Percentiles rank a stretch among this genome's conserved stretches.
Evolutionary conservation across 2,329 filamentous ascomycete genomes (phyloP).

Genomic region (Penicillium sp.): DNA sequence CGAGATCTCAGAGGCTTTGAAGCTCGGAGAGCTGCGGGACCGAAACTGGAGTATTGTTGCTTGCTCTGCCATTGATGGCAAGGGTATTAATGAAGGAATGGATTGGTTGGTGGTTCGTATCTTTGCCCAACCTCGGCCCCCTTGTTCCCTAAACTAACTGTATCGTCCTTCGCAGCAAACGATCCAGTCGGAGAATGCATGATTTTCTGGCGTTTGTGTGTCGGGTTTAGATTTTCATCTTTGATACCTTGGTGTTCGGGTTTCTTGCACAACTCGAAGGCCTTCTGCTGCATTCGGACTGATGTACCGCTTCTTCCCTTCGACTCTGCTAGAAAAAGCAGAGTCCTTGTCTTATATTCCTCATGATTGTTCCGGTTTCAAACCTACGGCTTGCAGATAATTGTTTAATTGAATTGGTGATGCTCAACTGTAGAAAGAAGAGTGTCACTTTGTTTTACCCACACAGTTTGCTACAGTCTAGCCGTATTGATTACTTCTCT

Average conservation of each 20-base stretch:
- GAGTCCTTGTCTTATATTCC: conserved; percentile 39
- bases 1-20: conserved; percentile 91
- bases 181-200: conserved; percentile 46
- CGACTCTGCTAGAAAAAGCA: conserved; percentile 21
- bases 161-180: conserved; percentile 37
- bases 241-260: conserved; percentile 28
- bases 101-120: conserved; percentile 87
- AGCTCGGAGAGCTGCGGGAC: conserved; percentile 85
- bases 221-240: conserved; percentile 32
- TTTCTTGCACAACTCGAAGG: conserved; percentile 13
- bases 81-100: conserved; percentile 95
- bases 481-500: neutral
- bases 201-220: conserved; percentile 31
- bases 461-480: neutral
- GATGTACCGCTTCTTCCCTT: conserved; percentile 24
- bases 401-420: conserved; percentile 31
- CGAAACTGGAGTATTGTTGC: conserved; percentile 99
- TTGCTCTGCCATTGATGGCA: conserved; percentile 92
- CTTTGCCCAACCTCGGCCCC: conserved; percentile 14
- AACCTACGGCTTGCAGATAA: conserved; percentile 30
- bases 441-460: neutral
- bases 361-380: conserved; percentile 28
- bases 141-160: conserved; percentile 1
- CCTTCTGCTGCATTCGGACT: conserved; percentile 25
- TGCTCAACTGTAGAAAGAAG: conserved; percentile 5